Base-by-base conservation (phyloP, 768 basidiomycete species). In the Xerocomus spinulosus region DNA sequence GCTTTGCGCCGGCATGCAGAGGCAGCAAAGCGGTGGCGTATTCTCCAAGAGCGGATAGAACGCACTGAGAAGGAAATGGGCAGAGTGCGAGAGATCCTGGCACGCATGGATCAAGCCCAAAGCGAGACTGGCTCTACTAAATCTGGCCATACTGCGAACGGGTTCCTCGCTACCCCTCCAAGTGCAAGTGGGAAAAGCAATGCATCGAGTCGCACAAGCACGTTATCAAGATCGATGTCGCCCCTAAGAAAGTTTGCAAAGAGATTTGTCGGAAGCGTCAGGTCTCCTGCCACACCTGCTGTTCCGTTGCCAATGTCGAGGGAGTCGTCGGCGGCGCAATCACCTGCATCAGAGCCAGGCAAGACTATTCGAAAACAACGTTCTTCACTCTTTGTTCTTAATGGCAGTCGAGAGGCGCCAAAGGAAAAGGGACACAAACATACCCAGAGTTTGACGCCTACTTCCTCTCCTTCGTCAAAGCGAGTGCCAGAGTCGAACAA, bases 1-100 rank as follows among this genome's bases (percentile, higher is more conserved):
- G 92, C 92, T 28, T 69, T 98, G 41, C 78, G 94, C 51, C 75
- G 92, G 56, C 90, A 91, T 63, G 86, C 87, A 3, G 94, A 96
- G 59, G 91, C 91, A 52, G 86, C 85, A 17, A 82, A 87, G 55
- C 78, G 91, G 41, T 96, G 92, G 92, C 77, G 78, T 51, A 82
- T 77, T 54, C 71, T 96, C 28, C 78, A 78, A 52, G 88, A 92
- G 46, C 80, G 89, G 42, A 92, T 96, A 56, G 60, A 77, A 18
- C 74, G 87, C 48, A 89, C 90, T 10, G 91, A 94, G 56, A 68
- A 73, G 23, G 91, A 93, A 53, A 88, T 96, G 87, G 83, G 85
- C 51, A 72, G 63, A 47, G 79, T 81, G 3, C 82, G 83, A 47
- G 81, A 76, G 50, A 67, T 82, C 29, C 70, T 90, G 28, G 55